Base-by-base conservation (phyloP, 495 filamentous ascomycete genomes). In the Trichoderma asperelloides region DNA sequence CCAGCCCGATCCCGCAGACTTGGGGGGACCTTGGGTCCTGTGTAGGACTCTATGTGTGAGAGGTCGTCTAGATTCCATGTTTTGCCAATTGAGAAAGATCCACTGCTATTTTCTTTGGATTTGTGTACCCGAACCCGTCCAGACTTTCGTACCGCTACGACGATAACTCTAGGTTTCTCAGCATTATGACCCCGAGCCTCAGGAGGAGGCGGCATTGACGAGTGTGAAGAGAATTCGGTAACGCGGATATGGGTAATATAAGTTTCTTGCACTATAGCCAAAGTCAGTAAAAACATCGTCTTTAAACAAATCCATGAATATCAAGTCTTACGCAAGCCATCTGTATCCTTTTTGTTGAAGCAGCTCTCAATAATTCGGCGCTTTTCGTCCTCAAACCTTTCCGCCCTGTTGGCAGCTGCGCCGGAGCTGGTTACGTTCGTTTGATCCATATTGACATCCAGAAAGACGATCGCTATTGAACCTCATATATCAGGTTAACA, bases 211-310 rank as follows among this genome's bases (percentile, higher is more conserved):
- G 94, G 93, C n/a, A 82, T 79, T 3, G 92, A 91, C n/a, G 95
- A 93, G 74, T 90, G 89, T 21, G 85, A 82, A 55, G 86, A 86
- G 80, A 92, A 96, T 79, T 98, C 95, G 57, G 83, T 85, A 70
- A 98, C 89, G 69, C 87, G 86, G 68, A 98, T 92, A 75, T 98
- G 95, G 9, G 93, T 98, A 69, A 98, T 98, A 80, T 98, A 98
- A 63, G 92, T 96, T 78, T 98, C 95, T 68, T 88, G 82, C 69
- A 91, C 93, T 96, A 71, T 41, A 12, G 63, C 62, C 49, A 51
- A 63, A 21, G 23, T 30, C 41, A 64, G 43, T 18, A 37, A 15
- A 64, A 28, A 43, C 3, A 43, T 43, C 13, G 51, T 49, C 57
- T 15, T 68, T 55, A 43, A 27, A 43, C 41, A 4, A 33, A 51